phyloP scores from a whole-genome alignment of 2,329 filamentous ascomycete genomes.

The Mollisiaceae sp. region DNA sequence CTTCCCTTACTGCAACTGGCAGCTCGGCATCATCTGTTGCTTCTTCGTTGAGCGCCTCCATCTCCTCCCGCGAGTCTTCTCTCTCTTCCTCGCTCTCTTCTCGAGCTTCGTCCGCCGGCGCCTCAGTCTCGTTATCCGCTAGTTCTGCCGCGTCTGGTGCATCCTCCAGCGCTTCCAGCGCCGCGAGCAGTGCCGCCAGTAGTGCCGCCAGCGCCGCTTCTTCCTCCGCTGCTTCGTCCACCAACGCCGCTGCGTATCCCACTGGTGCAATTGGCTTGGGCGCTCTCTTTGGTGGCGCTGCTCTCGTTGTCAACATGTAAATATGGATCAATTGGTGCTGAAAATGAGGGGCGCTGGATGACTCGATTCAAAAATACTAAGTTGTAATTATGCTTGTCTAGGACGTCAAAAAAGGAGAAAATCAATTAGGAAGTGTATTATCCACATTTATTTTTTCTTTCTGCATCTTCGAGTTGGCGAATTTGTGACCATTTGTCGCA shows the following conservation, averaged over 20 bases:
- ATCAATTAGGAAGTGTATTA: too few species aligned
- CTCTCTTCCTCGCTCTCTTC: constrained; percentile 19
- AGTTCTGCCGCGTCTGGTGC: not conserved
- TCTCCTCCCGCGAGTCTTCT: constrained; percentile 16
- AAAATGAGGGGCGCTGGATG: not conserved
- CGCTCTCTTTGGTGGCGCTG: constrained; percentile 39
- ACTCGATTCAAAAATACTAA: not conserved
- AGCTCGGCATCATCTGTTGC: constrained; percentile 11
- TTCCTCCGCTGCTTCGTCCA: constrained; percentile 6
- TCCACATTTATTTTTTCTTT: too few species aligned
- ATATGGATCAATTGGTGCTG: not conserved
- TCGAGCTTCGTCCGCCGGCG: constrained; percentile 4
- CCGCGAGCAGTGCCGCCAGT: constrained; percentile 20
- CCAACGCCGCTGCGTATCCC: constrained; percentile 33
- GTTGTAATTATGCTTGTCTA: not conserved
- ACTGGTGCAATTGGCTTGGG: constrained; percentile 39
- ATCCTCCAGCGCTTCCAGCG: constrained; percentile 6
- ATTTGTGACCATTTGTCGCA: not conserved
- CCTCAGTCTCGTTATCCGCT: too few species aligned
- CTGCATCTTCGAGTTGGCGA: too few species aligned
- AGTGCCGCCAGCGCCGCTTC: constrained; percentile 19
- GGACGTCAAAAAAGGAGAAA: not conserved
- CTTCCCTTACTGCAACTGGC: constrained; percentile 15
- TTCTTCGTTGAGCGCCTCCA: constrained; percentile 12
- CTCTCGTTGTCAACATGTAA: constrained; percentile 38